These are phyloP conservation scores for Ormosia semicastrata DNA, from an alignment of 306 rosid species.

Conservation along the genomic window DNA sequence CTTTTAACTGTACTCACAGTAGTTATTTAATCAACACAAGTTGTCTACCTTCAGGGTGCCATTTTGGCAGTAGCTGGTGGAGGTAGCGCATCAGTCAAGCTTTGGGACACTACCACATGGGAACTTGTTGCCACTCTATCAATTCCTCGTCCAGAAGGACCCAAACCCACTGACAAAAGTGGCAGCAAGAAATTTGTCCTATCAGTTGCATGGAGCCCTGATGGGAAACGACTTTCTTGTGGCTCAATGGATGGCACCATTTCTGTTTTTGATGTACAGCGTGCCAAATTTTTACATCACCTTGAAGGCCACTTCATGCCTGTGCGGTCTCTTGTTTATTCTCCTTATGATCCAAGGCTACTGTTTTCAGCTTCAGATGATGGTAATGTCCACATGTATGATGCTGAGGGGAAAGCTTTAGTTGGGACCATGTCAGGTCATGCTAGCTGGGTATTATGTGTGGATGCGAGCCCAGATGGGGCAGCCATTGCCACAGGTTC, in stretches of 20 bases:
- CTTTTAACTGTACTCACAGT: conserved; percentile 3
- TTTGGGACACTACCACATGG: conserved; percentile 96
- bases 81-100: conserved; percentile 90
- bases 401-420: conserved; percentile 80
- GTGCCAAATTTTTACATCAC: conserved; percentile 84
- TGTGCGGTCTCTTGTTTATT: conserved; percentile 83
- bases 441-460: conserved; percentile 82
- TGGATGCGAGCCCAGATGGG: conserved; percentile 94
- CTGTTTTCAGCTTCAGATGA: conserved; percentile 93
- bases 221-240: conserved; percentile 85
- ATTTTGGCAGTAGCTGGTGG: conserved; percentile 99
- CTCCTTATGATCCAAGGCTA: conserved; percentile 77
- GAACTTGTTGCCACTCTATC: conserved; percentile 63
- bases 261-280: conserved; percentile 77
- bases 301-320: conserved; percentile 98
- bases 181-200: conserved; percentile 93
- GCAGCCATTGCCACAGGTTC: conserved; percentile 90
- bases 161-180: conserved; percentile 82
- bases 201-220: conserved; percentile 92
- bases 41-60: conserved; percentile 58
- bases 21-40: conserved; percentile 4
- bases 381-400: conserved; percentile 88
- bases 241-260: conserved; percentile 98
- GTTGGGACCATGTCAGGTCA: conserved; percentile 93
- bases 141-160: conserved; percentile 88